Evolutionary conservation across 2,329 filamentous ascomycete genomes (phyloP).

Genomic region (Epicoccum sorghinum): DNA sequence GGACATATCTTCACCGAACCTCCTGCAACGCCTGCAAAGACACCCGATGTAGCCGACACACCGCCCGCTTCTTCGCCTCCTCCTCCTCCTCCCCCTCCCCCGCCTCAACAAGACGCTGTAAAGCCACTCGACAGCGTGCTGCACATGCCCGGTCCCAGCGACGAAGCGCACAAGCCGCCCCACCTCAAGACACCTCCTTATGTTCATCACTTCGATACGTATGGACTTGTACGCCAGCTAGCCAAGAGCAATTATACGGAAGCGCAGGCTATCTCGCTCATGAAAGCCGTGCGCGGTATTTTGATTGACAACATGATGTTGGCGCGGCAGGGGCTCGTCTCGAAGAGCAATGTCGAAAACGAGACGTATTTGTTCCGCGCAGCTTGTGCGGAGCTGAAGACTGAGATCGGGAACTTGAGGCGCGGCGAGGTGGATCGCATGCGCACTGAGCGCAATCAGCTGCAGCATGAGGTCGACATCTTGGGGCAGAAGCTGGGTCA

Average conservation of each 20-base stretch:
- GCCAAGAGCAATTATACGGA: slow-evolving; percentile 72
- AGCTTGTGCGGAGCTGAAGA: slow-evolving; percentile 88
- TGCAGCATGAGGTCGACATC: slow-evolving; percentile 97
- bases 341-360: slow-evolving; percentile 93
- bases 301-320: slow-evolving; percentile 80
- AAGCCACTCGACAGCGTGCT: slow-evolving; percentile 51
- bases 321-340: slow-evolving; percentile 80
- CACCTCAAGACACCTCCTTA: slow-evolving; percentile 78
- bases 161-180: slow-evolving; percentile 60
- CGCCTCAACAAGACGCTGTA: slow-evolving; percentile 30
- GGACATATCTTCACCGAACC: slow-evolving; percentile 21
- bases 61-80: slow-evolving; percentile 26
- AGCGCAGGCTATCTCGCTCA: slow-evolving; percentile 79
- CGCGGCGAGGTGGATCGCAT: slow-evolving; percentile 79
- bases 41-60: slow-evolving; percentile 20
- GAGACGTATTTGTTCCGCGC: slow-evolving; percentile 93
- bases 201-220: slow-evolving; percentile 96
- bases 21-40: slow-evolving; percentile 21
- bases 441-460: slow-evolving; percentile 78
- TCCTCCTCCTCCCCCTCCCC: slow-evolving; percentile 21
- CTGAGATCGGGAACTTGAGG: slow-evolving; percentile 81
- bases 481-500: slow-evolving; percentile 83
- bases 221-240: slow-evolving; percentile 82
- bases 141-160: slow-evolving; percentile 48
- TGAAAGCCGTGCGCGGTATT: slow-evolving; percentile 87